These are phyloP conservation scores for Aspergillus saccharolyticus DNA, from an alignment of 495 filamentous ascomycete genomes.

Conservation along the genomic window DNA sequence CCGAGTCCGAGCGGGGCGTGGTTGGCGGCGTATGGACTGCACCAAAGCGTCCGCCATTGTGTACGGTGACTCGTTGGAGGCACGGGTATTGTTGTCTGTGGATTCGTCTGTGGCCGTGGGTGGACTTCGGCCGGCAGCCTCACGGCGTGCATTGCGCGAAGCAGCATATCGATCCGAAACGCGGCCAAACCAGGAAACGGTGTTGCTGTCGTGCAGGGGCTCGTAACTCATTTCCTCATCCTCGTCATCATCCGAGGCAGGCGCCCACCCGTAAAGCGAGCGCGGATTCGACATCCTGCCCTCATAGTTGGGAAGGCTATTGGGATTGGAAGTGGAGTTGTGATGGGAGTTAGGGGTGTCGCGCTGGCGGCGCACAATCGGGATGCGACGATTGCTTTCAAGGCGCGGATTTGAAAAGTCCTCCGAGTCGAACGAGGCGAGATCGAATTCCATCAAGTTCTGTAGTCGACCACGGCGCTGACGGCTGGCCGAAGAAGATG, in stretches of 20 bases:
- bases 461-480: conserved; percentile 35
- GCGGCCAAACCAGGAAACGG: conserved; percentile 26
- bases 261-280: conserved; percentile 57
- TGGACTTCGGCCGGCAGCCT: conserved; percentile 14
- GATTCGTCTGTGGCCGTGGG: conserved; percentile 14
- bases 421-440: conserved; percentile 42
- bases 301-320: conserved; percentile 42
- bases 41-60: conserved; percentile 41
- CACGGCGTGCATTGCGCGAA: conserved; percentile 27
- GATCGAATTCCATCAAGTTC: conserved; percentile 24
- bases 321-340: conserved; percentile 8
- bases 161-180: conserved; percentile 27
- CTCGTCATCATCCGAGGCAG: conserved; percentile 50
- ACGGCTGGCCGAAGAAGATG: conserved; percentile 32
- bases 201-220: conserved; percentile 24
- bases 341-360: conserved; percentile 18
- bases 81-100: conserved; percentile 20
- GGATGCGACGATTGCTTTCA: conserved; percentile 42
- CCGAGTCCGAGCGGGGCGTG: conserved; percentile 39
- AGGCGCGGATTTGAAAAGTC: conserved; percentile 30
- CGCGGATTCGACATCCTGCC: conserved; percentile 44
- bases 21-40: conserved; percentile 47
- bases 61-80: conserved; percentile 18
- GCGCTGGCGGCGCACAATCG: conserved; percentile 34
- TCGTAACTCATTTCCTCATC: conserved; percentile 37